Percentiles rank a stretch among this genome's conserved stretches.
Evolutionary conservation across 108 stramenopile species (phyloP).

Genomic region (Nitzschia inconspicua): DNA sequence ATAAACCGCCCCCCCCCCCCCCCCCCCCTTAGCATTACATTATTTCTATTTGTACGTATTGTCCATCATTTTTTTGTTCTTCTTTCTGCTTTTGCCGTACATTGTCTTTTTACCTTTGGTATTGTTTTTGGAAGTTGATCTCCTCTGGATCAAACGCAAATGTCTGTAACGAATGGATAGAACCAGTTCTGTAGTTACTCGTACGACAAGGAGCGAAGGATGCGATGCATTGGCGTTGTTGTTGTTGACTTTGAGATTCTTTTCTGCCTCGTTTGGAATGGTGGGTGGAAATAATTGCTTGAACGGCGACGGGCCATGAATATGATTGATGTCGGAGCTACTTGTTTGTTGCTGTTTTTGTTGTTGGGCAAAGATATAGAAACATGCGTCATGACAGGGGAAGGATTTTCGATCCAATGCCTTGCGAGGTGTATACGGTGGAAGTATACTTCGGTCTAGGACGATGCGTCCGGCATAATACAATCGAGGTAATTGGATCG

Average conservation of each 20-base stretch:
- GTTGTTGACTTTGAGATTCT: neutral
- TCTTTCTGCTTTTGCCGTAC: no score
- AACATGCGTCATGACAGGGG: slow-evolving; percentile 87
- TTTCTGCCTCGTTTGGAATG: neutral
- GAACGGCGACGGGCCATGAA: neutral
- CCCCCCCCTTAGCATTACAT: no score
- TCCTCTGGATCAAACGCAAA: no score
- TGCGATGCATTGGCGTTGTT: no score
- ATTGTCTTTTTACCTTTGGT: no score
- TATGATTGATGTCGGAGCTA: neutral
- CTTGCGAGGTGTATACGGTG: slow-evolving; percentile 82
- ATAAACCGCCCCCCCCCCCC: no score
- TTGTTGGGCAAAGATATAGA: slow-evolving; percentile 62
- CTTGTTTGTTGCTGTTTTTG: neutral
- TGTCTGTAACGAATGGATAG: no score
- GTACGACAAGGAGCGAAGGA: no score
- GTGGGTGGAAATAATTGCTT: neutral
- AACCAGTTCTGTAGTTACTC: no score
- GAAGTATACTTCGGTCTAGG: slow-evolving; percentile 67
- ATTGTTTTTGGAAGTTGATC: no score
- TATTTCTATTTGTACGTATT: no score
- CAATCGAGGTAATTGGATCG: neutral
- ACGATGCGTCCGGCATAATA: slow-evolving; percentile 58
- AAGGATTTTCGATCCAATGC: slow-evolving; percentile 85
- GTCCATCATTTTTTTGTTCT: no score